Conservation (phyloP, 2,329 filamentous ascomycete genomes). For the Rhynchosporium agropyri region DNA sequence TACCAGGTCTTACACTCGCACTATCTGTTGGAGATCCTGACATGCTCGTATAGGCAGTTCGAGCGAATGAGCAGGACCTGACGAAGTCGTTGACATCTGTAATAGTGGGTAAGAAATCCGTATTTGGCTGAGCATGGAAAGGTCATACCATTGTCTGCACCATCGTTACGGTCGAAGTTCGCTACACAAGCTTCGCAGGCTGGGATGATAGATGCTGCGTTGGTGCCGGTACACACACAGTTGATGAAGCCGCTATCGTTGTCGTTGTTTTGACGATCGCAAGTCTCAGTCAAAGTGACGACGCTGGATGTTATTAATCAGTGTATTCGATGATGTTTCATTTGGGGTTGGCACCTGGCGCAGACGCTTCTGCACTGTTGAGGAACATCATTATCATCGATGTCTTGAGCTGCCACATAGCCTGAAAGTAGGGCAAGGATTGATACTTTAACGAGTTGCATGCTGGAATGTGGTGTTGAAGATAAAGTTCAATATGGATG, state of each 20-base stretch:
- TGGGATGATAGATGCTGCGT: constrained; percentile 7
- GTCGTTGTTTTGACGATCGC: constrained; percentile 14
- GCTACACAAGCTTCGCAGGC: constrained; percentile 18
- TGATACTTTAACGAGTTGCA: constrained; percentile 19
- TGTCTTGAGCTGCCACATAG: constrained; percentile 15
- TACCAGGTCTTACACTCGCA: neutral
- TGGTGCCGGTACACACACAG: constrained; percentile 13
- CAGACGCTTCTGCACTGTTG: constrained; percentile 12
- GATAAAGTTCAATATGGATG: neutral
- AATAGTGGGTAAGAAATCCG: neutral
- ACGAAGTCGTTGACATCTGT: constrained; percentile 18
- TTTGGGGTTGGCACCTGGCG: neutral
- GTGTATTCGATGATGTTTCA: neutral
- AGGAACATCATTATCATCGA: constrained; percentile 18
- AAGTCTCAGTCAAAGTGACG: constrained; percentile 8
- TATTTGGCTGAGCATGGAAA: no score
- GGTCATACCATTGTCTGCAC: constrained; percentile 11
- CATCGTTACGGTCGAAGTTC: constrained; percentile 15
- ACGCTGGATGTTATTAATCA: neutral
- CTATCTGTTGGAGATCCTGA: neutral
- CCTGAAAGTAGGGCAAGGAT: constrained; percentile 15
- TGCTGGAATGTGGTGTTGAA: neutral
- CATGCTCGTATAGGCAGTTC: constrained; percentile 11
- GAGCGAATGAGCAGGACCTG: constrained; percentile 18
- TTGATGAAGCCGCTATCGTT: constrained; percentile 6